Conservation (phyloP, 2,329 filamentous ascomycete species). For the Trichoderma sp. region DNA sequence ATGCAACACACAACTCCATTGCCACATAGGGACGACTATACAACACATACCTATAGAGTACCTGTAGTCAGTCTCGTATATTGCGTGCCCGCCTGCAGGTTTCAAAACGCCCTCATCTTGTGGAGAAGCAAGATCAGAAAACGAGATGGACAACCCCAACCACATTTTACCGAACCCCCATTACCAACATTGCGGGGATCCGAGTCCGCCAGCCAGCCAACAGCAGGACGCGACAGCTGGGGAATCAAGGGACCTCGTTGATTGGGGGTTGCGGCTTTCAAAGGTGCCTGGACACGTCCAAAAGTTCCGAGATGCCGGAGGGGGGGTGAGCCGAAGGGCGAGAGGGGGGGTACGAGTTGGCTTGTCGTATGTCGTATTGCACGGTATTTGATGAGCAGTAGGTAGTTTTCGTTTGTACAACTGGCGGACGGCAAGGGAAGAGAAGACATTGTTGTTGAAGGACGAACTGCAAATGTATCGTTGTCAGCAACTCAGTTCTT, state of each 20-base stretch:
- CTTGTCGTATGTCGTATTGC: too few species aligned
- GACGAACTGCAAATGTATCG: too few species aligned
- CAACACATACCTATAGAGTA: too few species aligned
- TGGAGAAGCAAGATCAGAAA: constrained; percentile 1
- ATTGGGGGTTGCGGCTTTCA: constrained; percentile 27
- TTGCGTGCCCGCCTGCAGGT: background rate
- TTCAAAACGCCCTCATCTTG: background rate
- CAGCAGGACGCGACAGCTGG: constrained; percentile 4
- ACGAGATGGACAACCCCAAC: background rate
- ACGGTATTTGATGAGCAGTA: background rate
- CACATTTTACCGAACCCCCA: background rate
- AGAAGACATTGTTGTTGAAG: background rate
- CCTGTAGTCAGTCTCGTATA: background rate
- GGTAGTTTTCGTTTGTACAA: too few species aligned
- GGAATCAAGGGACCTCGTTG: constrained; percentile 8
- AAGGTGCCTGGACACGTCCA: constrained; percentile 31
- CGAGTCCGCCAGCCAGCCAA: constrained; percentile 8
- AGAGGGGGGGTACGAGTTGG: background rate
- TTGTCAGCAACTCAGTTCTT: too few species aligned
- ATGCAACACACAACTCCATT: too few species aligned
- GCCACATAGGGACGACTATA: too few species aligned
- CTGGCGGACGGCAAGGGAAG: background rate
- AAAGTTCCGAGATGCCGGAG: constrained; percentile 31
- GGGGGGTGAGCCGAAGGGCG: constrained; percentile 4
- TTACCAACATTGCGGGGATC: constrained; percentile 20